These are phyloP conservation scores for Clarireedia monteithiana DNA, from an alignment of 2,329 filamentous ascomycete genomes.

Conservation along the genomic window DNA sequence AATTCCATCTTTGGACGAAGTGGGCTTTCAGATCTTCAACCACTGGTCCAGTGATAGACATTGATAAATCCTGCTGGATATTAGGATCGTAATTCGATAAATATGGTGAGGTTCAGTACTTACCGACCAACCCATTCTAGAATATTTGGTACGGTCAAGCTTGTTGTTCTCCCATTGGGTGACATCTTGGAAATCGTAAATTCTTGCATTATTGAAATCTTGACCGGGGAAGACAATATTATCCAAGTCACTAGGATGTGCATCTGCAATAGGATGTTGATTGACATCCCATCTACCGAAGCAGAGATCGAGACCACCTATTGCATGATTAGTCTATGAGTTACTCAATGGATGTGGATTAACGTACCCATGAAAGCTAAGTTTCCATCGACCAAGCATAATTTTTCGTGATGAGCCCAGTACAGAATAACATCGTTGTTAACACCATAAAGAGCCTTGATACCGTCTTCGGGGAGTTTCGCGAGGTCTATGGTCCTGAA, in stretches of 20 bases:
- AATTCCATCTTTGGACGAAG: conserved; percentile 87
- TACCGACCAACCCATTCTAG: conserved; percentile 81
- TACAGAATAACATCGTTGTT: conserved; percentile 76
- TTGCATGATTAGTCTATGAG: neutral
- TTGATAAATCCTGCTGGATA: conserved; percentile 54
- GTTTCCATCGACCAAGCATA: conserved; percentile 72
- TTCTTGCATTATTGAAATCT: conserved; percentile 84
- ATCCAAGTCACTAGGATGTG: conserved; percentile 70
- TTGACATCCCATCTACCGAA: conserved; percentile 87
- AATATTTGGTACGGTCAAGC: conserved; percentile 68
- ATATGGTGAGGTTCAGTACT: neutral
- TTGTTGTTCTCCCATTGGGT: conserved; percentile 76
- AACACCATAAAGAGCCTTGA: conserved; percentile 76
- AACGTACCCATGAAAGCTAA: conserved; percentile 68
- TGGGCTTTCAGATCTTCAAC: conserved; percentile 68
- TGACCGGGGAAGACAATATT: conserved; percentile 79
- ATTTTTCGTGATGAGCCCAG: conserved; percentile 92
- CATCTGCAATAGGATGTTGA: conserved; percentile 68
- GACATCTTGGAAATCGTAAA: conserved; percentile 75
- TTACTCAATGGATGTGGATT: neutral
- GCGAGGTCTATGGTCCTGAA: conserved; percentile 49
- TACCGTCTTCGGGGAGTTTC: conserved; percentile 61
- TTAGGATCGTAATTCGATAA: neutral
- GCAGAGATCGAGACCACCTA: conserved; percentile 70
- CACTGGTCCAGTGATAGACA: conserved; percentile 59